Base-by-base conservation (phyloP, 2,329 filamentous ascomycete genomes). In the Sporothrix sp. region DNA sequence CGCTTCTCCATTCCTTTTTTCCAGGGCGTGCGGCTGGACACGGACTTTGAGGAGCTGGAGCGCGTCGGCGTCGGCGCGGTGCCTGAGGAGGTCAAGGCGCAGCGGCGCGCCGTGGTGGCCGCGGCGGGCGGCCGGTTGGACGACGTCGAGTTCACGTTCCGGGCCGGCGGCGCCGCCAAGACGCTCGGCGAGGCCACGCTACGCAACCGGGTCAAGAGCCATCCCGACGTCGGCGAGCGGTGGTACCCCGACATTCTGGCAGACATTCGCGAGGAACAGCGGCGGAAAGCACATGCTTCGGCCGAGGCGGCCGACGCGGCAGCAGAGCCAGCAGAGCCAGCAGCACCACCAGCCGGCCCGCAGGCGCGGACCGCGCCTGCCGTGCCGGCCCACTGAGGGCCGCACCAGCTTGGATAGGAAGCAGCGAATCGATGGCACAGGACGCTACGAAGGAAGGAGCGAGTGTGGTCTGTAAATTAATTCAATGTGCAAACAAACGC, bases 81-180 rank as follows among this genome's bases (percentile, higher is more conserved):
- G 10, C 84, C 86, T 0, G 76, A 77, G 25, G 72, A 74, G 11
- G 79, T 90, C 14, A 71, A 73, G 58, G 76, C 71, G 61, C 73
- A 85, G 69, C 71, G 85, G 44, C 69, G 77, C 55, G 67, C 71
- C 5, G 52, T 53, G 55, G 72, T 87, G 18, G 61, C 85, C 2
- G 73, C 71, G 60, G 66, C 66, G 42, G 78, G 78, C 40, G 69
- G 77, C 38, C 64, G 78, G 35, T 64, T 80, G 38, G 84, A 88
- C 59, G 86, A 90, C 61, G 86, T 91, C 40, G 88, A 94, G 69
- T 94, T 93, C 63, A 93, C 87, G 2, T 94, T 94, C 61, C 76
- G 82, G 21, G 81, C 75, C 55, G 85, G 85, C 14, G 73, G 79
- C 51, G 78, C 73, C 62, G 77, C 80, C 14, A 80, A 76, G 62